Evolutionary conservation across 441 rosid species (phyloP), one percentile per base, ranked within the genome.

Genomic region (Cnidoscolus chayamansa): DNA sequence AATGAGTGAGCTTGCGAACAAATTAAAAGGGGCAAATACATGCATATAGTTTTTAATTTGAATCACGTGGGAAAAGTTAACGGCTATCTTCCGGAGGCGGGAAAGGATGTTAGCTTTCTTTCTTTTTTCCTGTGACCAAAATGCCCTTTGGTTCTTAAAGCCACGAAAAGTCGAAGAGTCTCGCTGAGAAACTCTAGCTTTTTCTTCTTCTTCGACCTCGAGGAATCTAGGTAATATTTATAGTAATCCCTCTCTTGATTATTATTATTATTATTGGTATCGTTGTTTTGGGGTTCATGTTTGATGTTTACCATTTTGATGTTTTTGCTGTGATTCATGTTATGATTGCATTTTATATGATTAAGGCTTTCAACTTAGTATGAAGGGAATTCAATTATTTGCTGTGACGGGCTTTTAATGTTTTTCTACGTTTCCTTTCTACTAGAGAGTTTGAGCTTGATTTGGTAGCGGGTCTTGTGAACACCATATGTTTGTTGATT

Each of bases 1-100:
- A 55, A 75, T 82, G 71, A 74, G 71, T 67, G 64, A 60, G 71
- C 19, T 66, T 4, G 43, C 48, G 47, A 61, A 16, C 49, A 20
- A 43, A 47, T 17, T 9, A 48, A 3, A 32, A 12, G 58, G 54
- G 47, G 40, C 9, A 2, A 13, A 3, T 55, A 20, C 56, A 15
- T 70, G 4, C 37, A 35, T 19, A 30, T 40, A 30, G 9, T 32
- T 10, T 63, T 57, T 9, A 47, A 59, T 59, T 50, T 48, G 31
- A 54, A 37, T 25, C 63, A 43, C 20, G 69, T 54, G 72, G 25
- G 63, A 74, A 59, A 56, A 2, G 43, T n/a, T 67, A 47, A 47
- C 63, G 58, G 66, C 65, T 66, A 37, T 62, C 57, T 72, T 60
- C 56, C 72, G 2, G 11, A 1, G 13, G 13, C 43, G 25, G 51